phyloP scores from a whole-genome alignment of 177 flowering plant species.

The Vitis hybrid region DNA sequence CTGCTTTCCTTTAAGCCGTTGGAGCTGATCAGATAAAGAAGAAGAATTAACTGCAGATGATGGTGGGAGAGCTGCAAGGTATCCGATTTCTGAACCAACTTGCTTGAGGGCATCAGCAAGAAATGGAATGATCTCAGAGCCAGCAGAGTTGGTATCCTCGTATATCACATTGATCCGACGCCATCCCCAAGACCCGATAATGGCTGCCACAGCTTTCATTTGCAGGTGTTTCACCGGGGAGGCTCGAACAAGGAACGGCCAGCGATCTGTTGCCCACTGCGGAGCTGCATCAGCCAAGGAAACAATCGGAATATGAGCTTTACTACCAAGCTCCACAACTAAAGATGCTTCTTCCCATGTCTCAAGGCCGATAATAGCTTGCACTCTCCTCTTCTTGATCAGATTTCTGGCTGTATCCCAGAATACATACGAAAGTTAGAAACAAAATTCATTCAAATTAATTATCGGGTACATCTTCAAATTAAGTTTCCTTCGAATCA shows the following conservation, averaged over 20 bases:
- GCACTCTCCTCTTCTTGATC: constrained; percentile 19
- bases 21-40: constrained; percentile 21
- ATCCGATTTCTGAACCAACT: constrained; percentile 20
- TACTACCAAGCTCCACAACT: constrained; percentile 23
- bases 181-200: constrained; percentile 36
- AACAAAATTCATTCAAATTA: background rate
- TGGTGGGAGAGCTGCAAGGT: constrained; percentile 25
- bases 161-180: constrained; percentile 29
- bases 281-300: constrained; percentile 31
- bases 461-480: no score
- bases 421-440: no score
- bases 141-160: constrained; percentile 26
- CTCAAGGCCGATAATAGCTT: constrained; percentile 33
- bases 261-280: constrained; percentile 23
- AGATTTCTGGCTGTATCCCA: constrained; percentile 31
- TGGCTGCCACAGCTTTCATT: constrained; percentile 37
- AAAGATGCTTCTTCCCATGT: constrained; percentile 37
- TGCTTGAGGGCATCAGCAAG: constrained; percentile 27
- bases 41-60: constrained; percentile 1
- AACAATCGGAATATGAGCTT: constrained; percentile 28
- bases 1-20: constrained; percentile 19
- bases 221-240: constrained; percentile 13
- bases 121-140: constrained; percentile 17
- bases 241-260: constrained; percentile 36
- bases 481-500: no score